Conservation (phyloP, 305 asterid species). For the Lippia alba region DNA sequence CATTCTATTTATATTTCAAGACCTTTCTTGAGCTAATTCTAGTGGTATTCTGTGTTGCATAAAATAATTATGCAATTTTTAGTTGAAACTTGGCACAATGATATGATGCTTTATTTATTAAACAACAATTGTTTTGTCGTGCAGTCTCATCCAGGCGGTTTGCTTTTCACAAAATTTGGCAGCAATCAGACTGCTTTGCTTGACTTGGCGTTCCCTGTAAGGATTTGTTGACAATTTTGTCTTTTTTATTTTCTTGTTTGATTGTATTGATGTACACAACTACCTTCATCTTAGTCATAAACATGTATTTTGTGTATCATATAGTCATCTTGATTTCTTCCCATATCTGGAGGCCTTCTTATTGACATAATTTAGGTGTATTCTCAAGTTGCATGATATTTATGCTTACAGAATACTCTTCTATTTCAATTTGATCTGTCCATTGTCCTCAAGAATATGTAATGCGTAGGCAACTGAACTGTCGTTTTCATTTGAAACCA, state of each 20-base stretch:
- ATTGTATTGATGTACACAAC: constrained; percentile 21
- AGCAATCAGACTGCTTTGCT: constrained; percentile 81
- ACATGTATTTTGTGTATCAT: not conserved
- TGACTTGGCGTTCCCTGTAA: constrained; percentile 80
- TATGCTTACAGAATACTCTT: constrained; percentile 4
- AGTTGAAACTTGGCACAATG: constrained; percentile 10
- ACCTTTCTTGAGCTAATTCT: constrained; percentile 18
- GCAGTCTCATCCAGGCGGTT: constrained; percentile 85
- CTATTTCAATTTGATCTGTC: constrained; percentile 16
- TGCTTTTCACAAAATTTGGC: constrained; percentile 84
- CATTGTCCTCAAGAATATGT: constrained; percentile 19
- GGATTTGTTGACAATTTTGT: constrained; percentile 30
- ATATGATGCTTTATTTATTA: constrained; percentile 21
- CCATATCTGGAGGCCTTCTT: not conserved
- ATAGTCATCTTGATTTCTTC: constrained; percentile 12
- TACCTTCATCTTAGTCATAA: constrained; percentile 8
- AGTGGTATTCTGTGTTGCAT: constrained; percentile 29
- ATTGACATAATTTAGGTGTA: constrained; percentile 12
- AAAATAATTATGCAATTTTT: not conserved
- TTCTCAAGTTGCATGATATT: constrained; percentile 24
- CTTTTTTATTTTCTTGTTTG: constrained; percentile 26
- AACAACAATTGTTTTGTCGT: constrained; percentile 36
- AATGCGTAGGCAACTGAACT: not conserved
- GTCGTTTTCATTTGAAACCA: not conserved
- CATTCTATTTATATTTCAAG: constrained; percentile 6